Evolutionary conservation across 352 stramenopile species (phyloP).

Genomic region (Phytophthora litchii): DNA sequence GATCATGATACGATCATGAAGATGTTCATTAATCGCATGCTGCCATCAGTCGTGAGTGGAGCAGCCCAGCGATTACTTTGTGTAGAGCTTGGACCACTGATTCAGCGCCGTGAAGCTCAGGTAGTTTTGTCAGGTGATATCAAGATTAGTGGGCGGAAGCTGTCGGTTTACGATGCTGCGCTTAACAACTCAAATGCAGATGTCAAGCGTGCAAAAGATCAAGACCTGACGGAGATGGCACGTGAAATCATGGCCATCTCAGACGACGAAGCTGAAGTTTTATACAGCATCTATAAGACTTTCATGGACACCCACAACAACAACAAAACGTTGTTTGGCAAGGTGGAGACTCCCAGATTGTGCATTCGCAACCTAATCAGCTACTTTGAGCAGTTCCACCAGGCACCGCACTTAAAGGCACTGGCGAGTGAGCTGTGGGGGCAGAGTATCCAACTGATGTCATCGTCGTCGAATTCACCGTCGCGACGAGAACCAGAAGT

Average conservation of each 20-base stretch:
- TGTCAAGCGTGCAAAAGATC: constrained; percentile 26
- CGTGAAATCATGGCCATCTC: constrained; percentile 55
- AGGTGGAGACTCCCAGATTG: constrained; percentile 43
- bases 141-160: constrained; percentile 58
- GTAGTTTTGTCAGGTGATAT: constrained; percentile 65
- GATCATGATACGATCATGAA: constrained; percentile 84
- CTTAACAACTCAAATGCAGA: constrained; percentile 34
- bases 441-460: constrained; percentile 53
- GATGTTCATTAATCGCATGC: constrained; percentile 77
- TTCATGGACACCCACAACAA: constrained; percentile 53
- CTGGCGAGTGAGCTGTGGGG: constrained; percentile 62
- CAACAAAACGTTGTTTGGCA: constrained; percentile 60
- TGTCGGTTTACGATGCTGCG: constrained; percentile 63
- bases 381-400: constrained; percentile 70
- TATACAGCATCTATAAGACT: constrained; percentile 58
- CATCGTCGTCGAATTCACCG: constrained; percentile 31
- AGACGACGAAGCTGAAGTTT: constrained; percentile 50
- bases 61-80: constrained; percentile 68
- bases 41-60: constrained; percentile 64
- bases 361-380: constrained; percentile 69
- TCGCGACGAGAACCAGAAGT: constrained; percentile 10
- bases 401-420: constrained; percentile 46
- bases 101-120: constrained; percentile 62
- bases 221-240: constrained; percentile 45
- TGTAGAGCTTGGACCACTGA: constrained; percentile 61